Evolutionary conservation across 257 asterid genomes (phyloP), one percentile per base, ranked within the genome.

Genomic region (Lithospermum erythrorhizon): DNA sequence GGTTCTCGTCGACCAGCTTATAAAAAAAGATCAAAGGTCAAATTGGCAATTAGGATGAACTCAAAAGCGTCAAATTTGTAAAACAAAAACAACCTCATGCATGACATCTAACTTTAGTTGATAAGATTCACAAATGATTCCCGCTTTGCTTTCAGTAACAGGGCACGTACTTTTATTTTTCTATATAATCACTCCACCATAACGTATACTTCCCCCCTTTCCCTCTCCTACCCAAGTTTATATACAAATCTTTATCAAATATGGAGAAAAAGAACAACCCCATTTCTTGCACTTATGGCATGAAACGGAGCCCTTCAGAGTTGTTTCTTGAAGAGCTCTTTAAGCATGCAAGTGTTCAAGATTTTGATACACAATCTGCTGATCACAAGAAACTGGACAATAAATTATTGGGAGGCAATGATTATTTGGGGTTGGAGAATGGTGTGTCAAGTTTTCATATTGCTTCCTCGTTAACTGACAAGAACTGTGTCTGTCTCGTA

Each of bases 301-400:
- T 81, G 89, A 84, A 79, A 64, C 78, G 76, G 49, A 87, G 94
- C 76, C 77, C 69, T 16, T 81, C 94, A 5, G 74, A 80, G 24
- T 59, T 84, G 68, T 87, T 76, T 0, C 69, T 87, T 5, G 72
- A 81, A n/a, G 88, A 80, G 64, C 61, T 80, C 20, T 72, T 78
- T 56, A 60, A 66, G 55, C 68, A 66, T n/a, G 51, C 23, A 2
- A 27, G 30, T n/a, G 61, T 72, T 61, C 49, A 62, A 4, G 76
- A 67, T 21, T 69, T 68, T 61, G 75, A 66, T 67, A 62, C 57
- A 23, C 69, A 71, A 55, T 9, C 37, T 37, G 22, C 19, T 1
- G 21, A 30, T 62, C 75, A 70, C 27, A 70, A 74, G 59, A 76
- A 74, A 74, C 45, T 47, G 57, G 61, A 37, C 5, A n/a, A 15